These are phyloP conservation scores for Verticillium dahliae DNA, from an alignment of 2,329 filamentous ascomycete species.

Conservation along the genomic window DNA sequence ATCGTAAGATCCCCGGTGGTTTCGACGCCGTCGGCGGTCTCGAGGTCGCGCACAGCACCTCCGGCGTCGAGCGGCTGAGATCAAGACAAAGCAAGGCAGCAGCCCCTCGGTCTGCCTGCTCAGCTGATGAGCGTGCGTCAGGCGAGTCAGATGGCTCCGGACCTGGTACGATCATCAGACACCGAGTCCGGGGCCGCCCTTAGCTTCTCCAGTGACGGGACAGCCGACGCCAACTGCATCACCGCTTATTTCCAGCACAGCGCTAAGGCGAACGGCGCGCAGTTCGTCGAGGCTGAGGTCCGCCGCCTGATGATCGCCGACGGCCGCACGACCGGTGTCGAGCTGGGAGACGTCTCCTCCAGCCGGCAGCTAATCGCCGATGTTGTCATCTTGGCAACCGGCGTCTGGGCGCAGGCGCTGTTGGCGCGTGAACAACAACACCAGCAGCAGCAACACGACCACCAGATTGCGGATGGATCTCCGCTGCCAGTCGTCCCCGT, in stretches of 20 bases:
- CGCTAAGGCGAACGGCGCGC: background rate
- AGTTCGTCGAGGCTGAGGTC: background rate
- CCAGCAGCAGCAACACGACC: too few species aligned
- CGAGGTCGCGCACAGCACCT: background rate
- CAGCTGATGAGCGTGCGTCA: background rate
- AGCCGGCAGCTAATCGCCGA: background rate
- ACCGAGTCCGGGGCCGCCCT: background rate
- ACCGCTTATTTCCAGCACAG: conserved; percentile 3
- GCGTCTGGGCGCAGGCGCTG: conserved; percentile 3
- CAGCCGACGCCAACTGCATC: conserved; percentile 1
- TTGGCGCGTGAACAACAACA: background rate
- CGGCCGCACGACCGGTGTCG: background rate
- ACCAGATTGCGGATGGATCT: too few species aligned
- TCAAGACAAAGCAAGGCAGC: background rate
- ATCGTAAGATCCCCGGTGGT: conserved; percentile 2
- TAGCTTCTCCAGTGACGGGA: conserved; percentile 2
- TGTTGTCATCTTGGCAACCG: conserved; percentile 2
- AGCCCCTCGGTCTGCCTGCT: background rate
- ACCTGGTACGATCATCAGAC: background rate
- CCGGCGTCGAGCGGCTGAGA: background rate
- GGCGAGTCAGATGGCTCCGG: conserved; percentile 1
- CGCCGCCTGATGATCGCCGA: background rate
- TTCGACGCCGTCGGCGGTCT: conserved; percentile 3
- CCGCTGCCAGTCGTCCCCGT: background rate
- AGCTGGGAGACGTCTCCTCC: background rate